Conservation (phyloP, 257 asterid species). For the Perilla frutescens region DNA sequence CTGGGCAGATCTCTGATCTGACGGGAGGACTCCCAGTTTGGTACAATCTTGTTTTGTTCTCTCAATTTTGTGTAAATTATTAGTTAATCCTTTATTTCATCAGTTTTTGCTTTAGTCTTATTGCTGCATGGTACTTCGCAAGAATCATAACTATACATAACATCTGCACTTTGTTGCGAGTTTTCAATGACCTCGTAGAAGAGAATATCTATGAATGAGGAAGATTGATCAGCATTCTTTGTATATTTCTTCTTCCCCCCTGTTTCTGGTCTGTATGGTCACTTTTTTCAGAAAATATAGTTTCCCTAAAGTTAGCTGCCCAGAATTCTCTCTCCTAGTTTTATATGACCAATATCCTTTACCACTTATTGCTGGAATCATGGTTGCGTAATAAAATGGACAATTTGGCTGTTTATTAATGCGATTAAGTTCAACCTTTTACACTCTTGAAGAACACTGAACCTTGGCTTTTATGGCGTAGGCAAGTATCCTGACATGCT, state of each 20-base stretch:
- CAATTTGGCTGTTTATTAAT: not conserved
- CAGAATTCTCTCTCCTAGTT: not conserved
- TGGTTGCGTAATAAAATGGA: not conserved
- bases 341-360: not conserved
- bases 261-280: not conserved
- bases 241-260: not conserved
- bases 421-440: not conserved
- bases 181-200: not conserved
- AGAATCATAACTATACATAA: not conserved
- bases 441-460: not conserved
- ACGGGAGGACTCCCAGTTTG: not conserved
- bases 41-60: not conserved
- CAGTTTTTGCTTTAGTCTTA: not conserved
- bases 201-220: not conserved
- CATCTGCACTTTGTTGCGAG: conserved; percentile 3
- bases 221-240: conserved; percentile 10
- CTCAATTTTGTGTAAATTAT: not conserved
- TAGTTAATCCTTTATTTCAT: not conserved
- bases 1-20: not conserved
- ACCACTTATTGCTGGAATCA: not conserved
- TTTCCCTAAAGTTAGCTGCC: not conserved
- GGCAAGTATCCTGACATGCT: conserved; percentile 25
- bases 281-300: not conserved
- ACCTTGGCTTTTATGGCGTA: conserved; percentile 12
- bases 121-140: not conserved